These are phyloP conservation scores for Boletus reticulatus DNA, from an alignment of 768 basidiomycete species.

Conservation along the genomic window DNA sequence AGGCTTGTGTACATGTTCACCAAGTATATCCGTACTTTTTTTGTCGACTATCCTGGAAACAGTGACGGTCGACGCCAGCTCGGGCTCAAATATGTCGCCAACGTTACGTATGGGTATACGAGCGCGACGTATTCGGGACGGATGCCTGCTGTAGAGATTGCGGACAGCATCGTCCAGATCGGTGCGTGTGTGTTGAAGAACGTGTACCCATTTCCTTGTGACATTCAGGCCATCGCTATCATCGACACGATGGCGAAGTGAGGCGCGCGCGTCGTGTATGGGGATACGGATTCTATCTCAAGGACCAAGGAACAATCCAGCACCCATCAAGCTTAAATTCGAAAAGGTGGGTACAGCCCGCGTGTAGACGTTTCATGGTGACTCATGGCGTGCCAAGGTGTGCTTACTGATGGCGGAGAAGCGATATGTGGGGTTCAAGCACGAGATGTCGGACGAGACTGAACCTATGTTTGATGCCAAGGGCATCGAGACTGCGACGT, in stretches of 20 bases:
- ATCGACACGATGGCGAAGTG: slow-evolving; percentile 80
- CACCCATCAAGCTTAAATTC: slow-evolving; percentile 94
- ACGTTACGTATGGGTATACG: slow-evolving; percentile 95
- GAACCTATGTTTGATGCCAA: slow-evolving; percentile 92
- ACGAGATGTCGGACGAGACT: slow-evolving; percentile 75
- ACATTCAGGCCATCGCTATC: slow-evolving; percentile 67
- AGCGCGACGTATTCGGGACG: slow-evolving; percentile 92
- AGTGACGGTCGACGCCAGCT: slow-evolving; percentile 56
- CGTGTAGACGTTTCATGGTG: too few relatives aligned
- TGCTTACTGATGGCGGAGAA: slow-evolving; percentile 98
- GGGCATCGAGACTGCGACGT: slow-evolving; percentile 91
- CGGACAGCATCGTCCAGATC: slow-evolving; percentile 97
- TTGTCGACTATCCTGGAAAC: too few relatives aligned
- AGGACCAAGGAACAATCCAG: slow-evolving; percentile 92
- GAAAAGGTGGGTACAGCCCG: slow-evolving; percentile 71
- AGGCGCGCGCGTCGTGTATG: slow-evolving; percentile 94
- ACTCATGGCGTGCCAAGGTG: slow-evolving; percentile 51
- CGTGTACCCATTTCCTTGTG: too few relatives aligned
- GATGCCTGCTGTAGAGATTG: slow-evolving; percentile 98
- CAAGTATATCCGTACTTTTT: too few relatives aligned
- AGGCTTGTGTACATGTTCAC: too few relatives aligned
- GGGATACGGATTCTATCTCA: slow-evolving; percentile 97
- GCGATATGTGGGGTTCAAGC: slow-evolving; percentile 96
- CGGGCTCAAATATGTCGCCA: slow-evolving; percentile 89
- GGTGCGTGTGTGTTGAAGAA: slow-evolving; percentile 37